Percentiles rank a stretch among this genome's conserved stretches.
Evolutionary conservation across 768 basidiomycete genomes (phyloP).

Genomic region (Hebeloma cylindrosporum): DNA sequence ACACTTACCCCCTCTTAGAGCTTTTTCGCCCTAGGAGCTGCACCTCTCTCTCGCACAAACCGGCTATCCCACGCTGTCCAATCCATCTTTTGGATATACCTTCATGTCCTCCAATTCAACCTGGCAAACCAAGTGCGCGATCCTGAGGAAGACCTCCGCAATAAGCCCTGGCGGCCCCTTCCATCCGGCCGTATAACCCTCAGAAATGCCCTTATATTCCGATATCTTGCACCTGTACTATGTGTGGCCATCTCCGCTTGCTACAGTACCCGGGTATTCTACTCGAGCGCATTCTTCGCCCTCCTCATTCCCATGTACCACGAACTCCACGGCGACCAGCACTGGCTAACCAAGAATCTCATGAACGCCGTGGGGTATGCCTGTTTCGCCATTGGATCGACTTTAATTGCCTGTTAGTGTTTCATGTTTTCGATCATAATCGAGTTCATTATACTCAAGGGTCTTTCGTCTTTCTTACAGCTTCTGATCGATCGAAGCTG

Average conservation of each 20-base stretch:
- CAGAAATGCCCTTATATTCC: conserved; percentile 32
- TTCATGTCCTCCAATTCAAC: conserved; percentile 45
- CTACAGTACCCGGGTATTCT: conserved; percentile 31
- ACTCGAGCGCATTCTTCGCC: conserved; percentile 34
- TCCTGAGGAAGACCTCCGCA: conserved; percentile 42
- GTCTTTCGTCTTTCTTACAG: conserved; percentile 16
- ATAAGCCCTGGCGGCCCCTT: conserved; percentile 46
- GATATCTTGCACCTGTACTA: conserved; percentile 34
- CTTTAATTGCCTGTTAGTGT: conserved; percentile 34
- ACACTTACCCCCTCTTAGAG: conserved; percentile 13
- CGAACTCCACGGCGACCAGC: conserved; percentile 35
- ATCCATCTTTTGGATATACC: conserved; percentile 42
- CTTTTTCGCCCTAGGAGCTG: conserved; percentile 25
- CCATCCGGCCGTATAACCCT: conserved; percentile 44
- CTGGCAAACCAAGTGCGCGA: conserved; percentile 45
- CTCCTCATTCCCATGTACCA: conserved; percentile 37
- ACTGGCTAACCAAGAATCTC: conserved; percentile 39
- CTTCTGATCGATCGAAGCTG: conserved; percentile 21
- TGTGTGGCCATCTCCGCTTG: conserved; percentile 35
- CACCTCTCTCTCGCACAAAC: conserved; percentile 21
- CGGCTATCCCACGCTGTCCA: conserved; percentile 23
- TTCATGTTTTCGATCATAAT: background rate
- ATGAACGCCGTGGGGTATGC: conserved; percentile 40
- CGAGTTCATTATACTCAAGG: background rate
- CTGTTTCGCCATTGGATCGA: conserved; percentile 38